These are phyloP conservation scores for Ceratobasidium sp. DNA, from an alignment of 1,284 basidiomycete species.

Conservation along the genomic window DNA sequence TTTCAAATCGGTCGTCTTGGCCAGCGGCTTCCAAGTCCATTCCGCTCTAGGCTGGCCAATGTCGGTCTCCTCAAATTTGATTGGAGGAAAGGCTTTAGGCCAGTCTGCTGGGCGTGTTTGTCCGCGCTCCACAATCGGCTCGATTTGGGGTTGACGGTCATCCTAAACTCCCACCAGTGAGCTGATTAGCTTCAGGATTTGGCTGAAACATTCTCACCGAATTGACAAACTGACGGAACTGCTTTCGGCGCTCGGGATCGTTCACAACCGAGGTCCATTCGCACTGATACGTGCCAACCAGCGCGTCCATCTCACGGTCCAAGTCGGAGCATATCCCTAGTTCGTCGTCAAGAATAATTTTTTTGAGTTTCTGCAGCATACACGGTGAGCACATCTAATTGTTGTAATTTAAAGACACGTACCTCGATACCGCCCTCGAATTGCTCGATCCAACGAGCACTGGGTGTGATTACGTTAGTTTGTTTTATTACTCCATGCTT, in stretches of 20 bases:
- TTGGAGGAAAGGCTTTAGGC: constrained; percentile 62
- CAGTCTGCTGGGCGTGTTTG: constrained; percentile 73
- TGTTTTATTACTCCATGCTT: not conserved
- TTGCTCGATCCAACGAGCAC: constrained; percentile 73
- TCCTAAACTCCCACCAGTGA: constrained; percentile 45
- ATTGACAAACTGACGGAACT: constrained; percentile 75
- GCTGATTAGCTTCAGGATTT: not conserved
- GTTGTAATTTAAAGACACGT: constrained; percentile 6
- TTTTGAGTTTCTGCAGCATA: constrained; percentile 58
- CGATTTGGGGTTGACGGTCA: constrained; percentile 60
- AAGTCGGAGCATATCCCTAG: constrained; percentile 77
- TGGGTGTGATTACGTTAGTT: constrained; percentile 49
- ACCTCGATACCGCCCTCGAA: constrained; percentile 74
- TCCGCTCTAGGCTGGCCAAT: constrained; percentile 55
- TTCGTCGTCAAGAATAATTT: constrained; percentile 75
- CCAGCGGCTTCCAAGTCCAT: constrained; percentile 69
- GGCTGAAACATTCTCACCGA: constrained; percentile 51
- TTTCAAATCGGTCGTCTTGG: constrained; percentile 60
- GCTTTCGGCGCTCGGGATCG: constrained; percentile 59
- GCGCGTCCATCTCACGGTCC: constrained; percentile 70
- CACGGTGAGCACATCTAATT: not conserved
- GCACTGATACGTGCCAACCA: constrained; percentile 71
- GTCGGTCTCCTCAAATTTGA: constrained; percentile 55
- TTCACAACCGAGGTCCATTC: constrained; percentile 75
- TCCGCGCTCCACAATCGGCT: constrained; percentile 66